phyloP scores from a whole-genome alignment of 352 stramenopile species.

The Globisporangium perplexum region DNA sequence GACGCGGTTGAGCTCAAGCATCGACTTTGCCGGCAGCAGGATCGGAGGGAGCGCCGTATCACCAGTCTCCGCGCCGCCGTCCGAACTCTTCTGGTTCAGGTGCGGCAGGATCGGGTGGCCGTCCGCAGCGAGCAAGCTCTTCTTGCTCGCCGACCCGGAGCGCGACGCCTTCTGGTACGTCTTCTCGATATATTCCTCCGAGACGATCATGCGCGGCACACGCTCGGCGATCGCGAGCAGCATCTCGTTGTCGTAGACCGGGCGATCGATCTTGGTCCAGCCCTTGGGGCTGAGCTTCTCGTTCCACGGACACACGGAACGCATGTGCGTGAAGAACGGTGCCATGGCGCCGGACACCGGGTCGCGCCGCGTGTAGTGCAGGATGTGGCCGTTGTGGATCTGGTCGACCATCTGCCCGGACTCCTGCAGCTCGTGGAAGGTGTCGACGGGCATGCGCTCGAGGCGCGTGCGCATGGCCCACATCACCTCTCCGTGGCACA shows the following conservation, averaged over 20 bases:
- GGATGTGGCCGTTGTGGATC: conserved; percentile 86
- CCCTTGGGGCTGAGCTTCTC: conserved; percentile 85
- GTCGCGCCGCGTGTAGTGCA: conserved; percentile 82
- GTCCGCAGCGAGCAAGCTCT: conserved; percentile 6
- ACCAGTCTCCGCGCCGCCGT: neutral
- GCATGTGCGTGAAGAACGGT: conserved; percentile 86
- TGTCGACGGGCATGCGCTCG: conserved; percentile 86
- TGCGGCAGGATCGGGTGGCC: conserved; percentile 8
- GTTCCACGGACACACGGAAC: conserved; percentile 88
- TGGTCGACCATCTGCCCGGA: conserved; percentile 84
- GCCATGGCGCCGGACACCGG: conserved; percentile 65
- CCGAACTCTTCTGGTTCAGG: neutral
- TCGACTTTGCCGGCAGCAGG: conserved; percentile 33
- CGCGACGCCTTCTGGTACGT: conserved; percentile 54
- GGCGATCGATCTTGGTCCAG: conserved; percentile 87
- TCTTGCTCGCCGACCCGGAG: conserved; percentile 12
- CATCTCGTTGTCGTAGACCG: conserved; percentile 87
- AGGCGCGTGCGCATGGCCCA: conserved; percentile 86
- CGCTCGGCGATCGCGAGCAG: conserved; percentile 78
- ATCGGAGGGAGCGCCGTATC: conserved; percentile 29
- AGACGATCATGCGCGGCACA: conserved; percentile 86
- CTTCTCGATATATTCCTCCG: conserved; percentile 84
- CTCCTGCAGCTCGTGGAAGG: conserved; percentile 81
- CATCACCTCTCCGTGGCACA: conserved; percentile 88
- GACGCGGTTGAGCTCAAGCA: conserved; percentile 71